These are phyloP conservation scores for Monosporascus sp. DNA, from an alignment of 2,329 filamentous ascomycete species.

Conservation along the genomic window DNA sequence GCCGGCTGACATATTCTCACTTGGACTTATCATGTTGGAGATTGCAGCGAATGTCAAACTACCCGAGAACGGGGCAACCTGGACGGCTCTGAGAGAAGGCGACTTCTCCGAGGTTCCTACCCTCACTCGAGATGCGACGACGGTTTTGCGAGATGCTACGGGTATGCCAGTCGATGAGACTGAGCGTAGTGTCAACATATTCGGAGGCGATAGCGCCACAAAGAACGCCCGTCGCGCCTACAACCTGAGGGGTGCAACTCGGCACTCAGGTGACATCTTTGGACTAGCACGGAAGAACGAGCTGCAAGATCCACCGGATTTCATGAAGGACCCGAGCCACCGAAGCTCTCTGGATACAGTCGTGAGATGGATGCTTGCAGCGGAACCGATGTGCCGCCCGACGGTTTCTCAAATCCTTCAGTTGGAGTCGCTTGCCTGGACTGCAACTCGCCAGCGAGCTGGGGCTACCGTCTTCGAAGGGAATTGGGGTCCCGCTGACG, in stretches of 20 bases:
- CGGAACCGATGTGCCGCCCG: conserved; percentile 68
- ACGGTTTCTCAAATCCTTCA: conserved; percentile 67
- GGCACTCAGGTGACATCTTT: conserved; percentile 38
- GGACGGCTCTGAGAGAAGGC: conserved; percentile 83
- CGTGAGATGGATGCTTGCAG: conserved; percentile 82
- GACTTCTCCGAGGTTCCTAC: conserved; percentile 86
- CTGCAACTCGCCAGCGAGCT: conserved; percentile 68
- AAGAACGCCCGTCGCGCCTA: conserved; percentile 17
- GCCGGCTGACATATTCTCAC: conserved; percentile 86
- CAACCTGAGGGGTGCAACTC: conserved; percentile 17
- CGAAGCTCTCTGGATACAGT: conserved; percentile 74
- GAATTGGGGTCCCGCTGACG: conserved; percentile 79
- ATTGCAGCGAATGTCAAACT: conserved; percentile 91
- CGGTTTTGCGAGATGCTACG: conserved; percentile 67
- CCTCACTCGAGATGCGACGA: conserved; percentile 71
- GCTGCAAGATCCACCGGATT: conserved; percentile 63
- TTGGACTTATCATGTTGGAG: conserved; percentile 91
- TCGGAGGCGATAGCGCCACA: conserved; percentile 21
- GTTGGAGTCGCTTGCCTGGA: conserved; percentile 73
- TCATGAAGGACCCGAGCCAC: conserved; percentile 78
- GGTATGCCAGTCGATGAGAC: conserved; percentile 56
- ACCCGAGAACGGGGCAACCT: conserved; percentile 85
- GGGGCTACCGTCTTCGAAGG: conserved; percentile 96
- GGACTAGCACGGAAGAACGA: conserved; percentile 45
- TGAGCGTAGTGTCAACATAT: conserved; percentile 30